These are phyloP conservation scores for Leucosporidium creatinivorum DNA, from an alignment of 768 basidiomycete species.

Conservation along the genomic window DNA sequence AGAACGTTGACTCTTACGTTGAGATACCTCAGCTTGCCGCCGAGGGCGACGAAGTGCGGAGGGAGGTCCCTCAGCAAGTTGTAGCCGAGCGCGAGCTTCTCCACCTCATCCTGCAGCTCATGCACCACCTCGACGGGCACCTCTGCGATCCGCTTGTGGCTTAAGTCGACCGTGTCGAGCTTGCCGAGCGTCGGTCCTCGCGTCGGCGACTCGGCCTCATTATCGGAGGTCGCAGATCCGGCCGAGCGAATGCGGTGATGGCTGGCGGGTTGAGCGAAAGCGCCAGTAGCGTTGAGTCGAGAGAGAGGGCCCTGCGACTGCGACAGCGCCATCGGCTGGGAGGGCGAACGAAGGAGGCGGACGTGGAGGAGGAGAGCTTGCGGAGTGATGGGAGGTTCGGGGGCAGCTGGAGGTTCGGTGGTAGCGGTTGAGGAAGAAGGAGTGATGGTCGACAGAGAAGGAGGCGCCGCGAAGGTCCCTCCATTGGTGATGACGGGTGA, in stretches of 20 bases:
- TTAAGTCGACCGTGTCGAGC: conserved; percentile 67
- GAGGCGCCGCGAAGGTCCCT: neutral
- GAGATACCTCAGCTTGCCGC: conserved; percentile 64
- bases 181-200: neutral
- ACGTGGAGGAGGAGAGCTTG: conserved; percentile 31
- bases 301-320: conserved; percentile 24
- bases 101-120: conserved; percentile 61
- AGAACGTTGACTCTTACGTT: conserved; percentile 81
- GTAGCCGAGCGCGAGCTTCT: conserved; percentile 68
- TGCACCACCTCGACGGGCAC: conserved; percentile 67
- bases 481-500: neutral
- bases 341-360: conserved; percentile 22
- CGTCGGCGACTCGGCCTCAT: neutral
- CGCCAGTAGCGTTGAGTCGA: neutral
- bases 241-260: conserved; percentile 25
- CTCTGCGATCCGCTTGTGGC: conserved; percentile 67
- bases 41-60: conserved; percentile 61
- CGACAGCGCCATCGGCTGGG: conserved; percentile 22
- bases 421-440: neutral
- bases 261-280: neutral
- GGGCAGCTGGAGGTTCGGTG: neutral
- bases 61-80: conserved; percentile 76
- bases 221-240: neutral
- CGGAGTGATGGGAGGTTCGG: conserved; percentile 21
- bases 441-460: neutral